phyloP scores from a whole-genome alignment of 257 asterid species.

The Plantago ovata region DNA sequence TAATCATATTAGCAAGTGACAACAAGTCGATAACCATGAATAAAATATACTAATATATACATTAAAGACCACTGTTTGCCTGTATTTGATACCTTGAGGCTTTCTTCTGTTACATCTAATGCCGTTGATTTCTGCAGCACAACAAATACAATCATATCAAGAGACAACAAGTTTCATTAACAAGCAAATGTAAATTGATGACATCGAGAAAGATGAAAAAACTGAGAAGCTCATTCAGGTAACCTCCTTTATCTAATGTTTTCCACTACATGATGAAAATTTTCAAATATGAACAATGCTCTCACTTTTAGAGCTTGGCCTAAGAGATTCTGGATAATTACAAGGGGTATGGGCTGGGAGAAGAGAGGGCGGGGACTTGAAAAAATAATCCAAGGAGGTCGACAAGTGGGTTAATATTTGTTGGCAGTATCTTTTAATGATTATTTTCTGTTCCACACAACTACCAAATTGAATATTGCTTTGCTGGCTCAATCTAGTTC shows the following conservation, averaged over 20 bases:
- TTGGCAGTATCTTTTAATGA: too few relatives aligned
- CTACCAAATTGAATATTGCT: not conserved
- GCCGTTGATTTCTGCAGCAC: constrained; percentile 82
- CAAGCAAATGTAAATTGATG: constrained; percentile 5
- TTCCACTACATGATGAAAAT: too few relatives aligned
- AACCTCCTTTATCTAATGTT: constrained; percentile 8
- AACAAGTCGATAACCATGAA: constrained; percentile 14
- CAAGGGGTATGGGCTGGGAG: too few relatives aligned
- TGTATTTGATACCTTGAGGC: constrained; percentile 67
- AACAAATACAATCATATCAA: constrained; percentile 29
- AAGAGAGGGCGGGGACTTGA: too few relatives aligned
- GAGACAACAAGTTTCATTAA: constrained; percentile 14
- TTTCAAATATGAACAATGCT: too few relatives aligned
- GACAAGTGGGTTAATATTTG: too few relatives aligned
- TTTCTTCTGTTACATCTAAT: constrained; percentile 76
- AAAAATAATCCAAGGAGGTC: too few relatives aligned
- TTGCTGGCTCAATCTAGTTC: constrained; percentile 1
- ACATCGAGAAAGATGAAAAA: not conserved
- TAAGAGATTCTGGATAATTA: too few relatives aligned
- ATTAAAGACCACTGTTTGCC: constrained; percentile 17
- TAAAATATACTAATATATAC: constrained; percentile 10
- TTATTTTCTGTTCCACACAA: too few relatives aligned
- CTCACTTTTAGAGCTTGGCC: too few relatives aligned
- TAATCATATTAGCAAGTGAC: constrained; percentile 12
- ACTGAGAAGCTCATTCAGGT: not conserved